Evolutionary conservation across 2,329 filamentous ascomycete genomes (phyloP), one percentile per base, ranked within the genome.

Genomic region (Zasmidium citrigriseum): DNA sequence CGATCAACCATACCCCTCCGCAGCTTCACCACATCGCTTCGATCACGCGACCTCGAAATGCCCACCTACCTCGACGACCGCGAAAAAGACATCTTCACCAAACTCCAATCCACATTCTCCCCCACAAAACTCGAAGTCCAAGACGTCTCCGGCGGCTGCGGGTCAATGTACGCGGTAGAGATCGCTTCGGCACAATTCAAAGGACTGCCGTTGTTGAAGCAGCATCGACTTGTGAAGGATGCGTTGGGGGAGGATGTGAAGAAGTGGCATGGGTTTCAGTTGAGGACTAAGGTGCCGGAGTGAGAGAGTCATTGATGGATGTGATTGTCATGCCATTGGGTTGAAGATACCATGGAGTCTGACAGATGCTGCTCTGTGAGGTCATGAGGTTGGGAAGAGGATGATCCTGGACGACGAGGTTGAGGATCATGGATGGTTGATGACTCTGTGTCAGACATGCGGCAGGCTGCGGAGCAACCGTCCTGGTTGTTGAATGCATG

Each of bases 131-230:
- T 82, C 29, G 77, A 80, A 75, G 79, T 95, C 10, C 87, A 89
- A 72, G 90, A 96, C 76, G 85, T 95, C 52, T 91, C 88, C 22
- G 90, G 91, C 58, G 90, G 90, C 25, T 96, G 90, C 76, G 90
- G 90, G 10, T 90, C 87, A 70, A 95, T 95, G 91, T 95, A 95
- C 77, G 88, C 86, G 56, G 88, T 96, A 65, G 88, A 93, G 68
- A 86, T 95, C 64, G 83, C 86, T 49, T 90, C 88, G 7, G 81
- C 86, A 48, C 82, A 80, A 68, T 96, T 96, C 75, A 81, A 82
- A 54, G 91, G 90, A 48, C 73, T 86, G 67, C 82, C 80, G 51
- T 86, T 93, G 73, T 83, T 96, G 60, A 90, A 90, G 80, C 90
- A 95, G 78, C 90, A 95, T 76, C 82, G 89, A 60, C 81, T 93